phyloP scores from a whole-genome alignment of 192 early-diverging fungal genomes.

The Umbelopsis vinacea region DNA sequence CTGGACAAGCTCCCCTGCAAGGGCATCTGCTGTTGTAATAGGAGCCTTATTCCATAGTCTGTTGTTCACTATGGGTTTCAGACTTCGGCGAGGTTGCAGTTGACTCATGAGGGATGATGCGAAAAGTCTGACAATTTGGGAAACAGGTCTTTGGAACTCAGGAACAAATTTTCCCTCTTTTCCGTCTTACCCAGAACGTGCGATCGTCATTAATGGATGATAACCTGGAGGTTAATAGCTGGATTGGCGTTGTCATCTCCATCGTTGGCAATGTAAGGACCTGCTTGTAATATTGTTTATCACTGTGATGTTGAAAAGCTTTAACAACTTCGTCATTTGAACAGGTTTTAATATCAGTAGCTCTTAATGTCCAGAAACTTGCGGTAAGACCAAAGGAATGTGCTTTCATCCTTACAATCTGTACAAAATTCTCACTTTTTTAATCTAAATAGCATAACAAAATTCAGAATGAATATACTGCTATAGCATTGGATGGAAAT shows the following conservation, averaged over 20 bases:
- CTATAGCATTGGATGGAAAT: constrained; percentile 3
- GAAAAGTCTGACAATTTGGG: not conserved
- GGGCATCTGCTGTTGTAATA: constrained; percentile 14
- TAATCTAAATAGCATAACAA: constrained; percentile 25
- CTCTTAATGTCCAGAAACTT: constrained; percentile 71
- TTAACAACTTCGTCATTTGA: constrained; percentile 1
- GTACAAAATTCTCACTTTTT: not conserved
- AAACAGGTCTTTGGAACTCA: constrained; percentile 15
- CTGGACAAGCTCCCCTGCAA: constrained; percentile 16
- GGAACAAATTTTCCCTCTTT: constrained; percentile 21
- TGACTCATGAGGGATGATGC: constrained; percentile 11
- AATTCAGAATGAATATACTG: constrained; percentile 22
- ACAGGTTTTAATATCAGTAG: constrained; percentile 66
- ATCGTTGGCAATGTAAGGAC: constrained; percentile 59
- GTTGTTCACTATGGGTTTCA: not conserved
- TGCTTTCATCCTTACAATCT: not conserved
- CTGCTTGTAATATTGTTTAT: not conserved
- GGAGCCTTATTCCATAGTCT: constrained; percentile 9
- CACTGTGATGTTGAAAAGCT: not conserved
- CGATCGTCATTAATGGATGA: constrained; percentile 22
- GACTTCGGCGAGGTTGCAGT: constrained; percentile 10
- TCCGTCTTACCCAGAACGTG: constrained; percentile 4
- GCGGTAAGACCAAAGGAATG: constrained; percentile 36
- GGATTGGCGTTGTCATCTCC: constrained; percentile 63
- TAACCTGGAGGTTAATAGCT: constrained; percentile 46